Evolutionary conservation across 805 yeast genomes (phyloP).

Genomic region (Ascoidea tarda): DNA sequence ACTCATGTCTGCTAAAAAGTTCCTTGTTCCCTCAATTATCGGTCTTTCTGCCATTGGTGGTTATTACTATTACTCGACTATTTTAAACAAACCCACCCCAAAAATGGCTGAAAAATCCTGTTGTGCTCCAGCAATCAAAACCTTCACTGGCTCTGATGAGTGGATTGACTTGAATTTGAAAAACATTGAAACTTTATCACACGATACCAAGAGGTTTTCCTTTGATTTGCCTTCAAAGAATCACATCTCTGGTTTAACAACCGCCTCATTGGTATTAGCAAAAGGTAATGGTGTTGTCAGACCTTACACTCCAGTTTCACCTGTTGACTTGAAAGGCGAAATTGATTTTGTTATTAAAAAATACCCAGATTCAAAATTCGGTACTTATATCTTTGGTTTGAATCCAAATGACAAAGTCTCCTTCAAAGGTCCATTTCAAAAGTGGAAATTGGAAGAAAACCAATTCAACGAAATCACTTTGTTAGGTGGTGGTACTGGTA

Average conservation of each 20-base stretch:
- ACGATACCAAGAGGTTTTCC: conserved; percentile 52
- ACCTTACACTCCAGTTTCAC: conserved; percentile 80
- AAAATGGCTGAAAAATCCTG: background rate
- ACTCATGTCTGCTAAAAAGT: conserved; percentile 1
- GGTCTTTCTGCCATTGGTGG: conserved; percentile 11
- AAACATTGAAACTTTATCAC: conserved; percentile 33
- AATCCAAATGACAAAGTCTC: conserved; percentile 71
- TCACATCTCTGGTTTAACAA: conserved; percentile 58
- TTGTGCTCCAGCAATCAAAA: conserved; percentile 22
- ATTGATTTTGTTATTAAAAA: conserved; percentile 73
- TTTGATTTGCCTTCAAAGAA: conserved; percentile 58
- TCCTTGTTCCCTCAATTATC: conserved; percentile 6
- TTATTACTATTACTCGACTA: conserved; percentile 11
- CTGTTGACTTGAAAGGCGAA: conserved; percentile 52
- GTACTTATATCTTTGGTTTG: conserved; percentile 55
- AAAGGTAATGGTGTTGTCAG: conserved; percentile 82
- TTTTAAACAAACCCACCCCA: conserved; percentile 13
- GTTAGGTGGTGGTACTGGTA: conserved; percentile 95
- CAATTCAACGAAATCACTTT: conserved; percentile 66
- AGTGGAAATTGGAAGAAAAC: conserved; percentile 87
- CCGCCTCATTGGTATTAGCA: conserved; percentile 71
- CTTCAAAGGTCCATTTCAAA: conserved; percentile 87
- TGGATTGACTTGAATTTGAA: conserved; percentile 55
- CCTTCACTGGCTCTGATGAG: conserved; percentile 48
- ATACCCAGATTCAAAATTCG: conserved; percentile 77